A percentile compares a stretch with the other conserved stretches of the same genome.
Conservation (phyloP, 306 rosid species). For the Cyamopsis tetragonoloba region DNA sequence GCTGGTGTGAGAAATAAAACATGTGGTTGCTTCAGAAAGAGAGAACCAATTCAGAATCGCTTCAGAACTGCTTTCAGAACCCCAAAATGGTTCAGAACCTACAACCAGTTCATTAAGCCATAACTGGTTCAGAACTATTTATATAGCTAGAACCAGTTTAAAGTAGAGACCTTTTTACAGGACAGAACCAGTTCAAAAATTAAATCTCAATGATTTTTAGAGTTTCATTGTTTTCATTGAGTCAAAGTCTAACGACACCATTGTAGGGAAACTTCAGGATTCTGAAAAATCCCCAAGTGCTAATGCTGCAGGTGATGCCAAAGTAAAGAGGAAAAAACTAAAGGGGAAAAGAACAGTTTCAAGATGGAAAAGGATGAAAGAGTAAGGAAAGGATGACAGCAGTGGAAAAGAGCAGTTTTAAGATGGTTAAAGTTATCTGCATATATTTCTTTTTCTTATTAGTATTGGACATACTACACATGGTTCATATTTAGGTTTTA, state of each 20-base stretch:
- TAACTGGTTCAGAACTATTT: too few relatives aligned
- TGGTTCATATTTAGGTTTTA: slow-evolving; percentile 6
- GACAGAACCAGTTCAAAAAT: too few relatives aligned
- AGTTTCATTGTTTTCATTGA: too few relatives aligned
- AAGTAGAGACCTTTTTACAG: too few relatives aligned
- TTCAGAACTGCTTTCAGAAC: too few relatives aligned
- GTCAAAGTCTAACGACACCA: slow-evolving; percentile 31
- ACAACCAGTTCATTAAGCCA: too few relatives aligned
- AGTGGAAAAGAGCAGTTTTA: slow-evolving; percentile 68
- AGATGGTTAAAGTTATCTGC: slow-evolving; percentile 43
- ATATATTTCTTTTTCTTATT: background rate
- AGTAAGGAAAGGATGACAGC: slow-evolving; percentile 73
- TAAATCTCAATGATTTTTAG: too few relatives aligned
- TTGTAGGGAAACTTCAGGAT: slow-evolving; percentile 30
- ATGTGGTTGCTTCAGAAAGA: too few relatives aligned
- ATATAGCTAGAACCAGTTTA: too few relatives aligned
- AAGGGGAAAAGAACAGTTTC: slow-evolving; percentile 92
- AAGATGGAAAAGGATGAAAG: slow-evolving; percentile 76
- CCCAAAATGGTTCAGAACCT: too few relatives aligned
- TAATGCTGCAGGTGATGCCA: slow-evolving; percentile 23
- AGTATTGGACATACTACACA: background rate
- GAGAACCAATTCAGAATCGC: too few relatives aligned
- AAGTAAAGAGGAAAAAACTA: slow-evolving; percentile 53
- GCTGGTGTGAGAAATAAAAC: too few relatives aligned
- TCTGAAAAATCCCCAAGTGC: slow-evolving; percentile 26